phyloP scores from a whole-genome alignment of 192 early-diverging fungal genomes.

The Obelidium mucronatum region DNA sequence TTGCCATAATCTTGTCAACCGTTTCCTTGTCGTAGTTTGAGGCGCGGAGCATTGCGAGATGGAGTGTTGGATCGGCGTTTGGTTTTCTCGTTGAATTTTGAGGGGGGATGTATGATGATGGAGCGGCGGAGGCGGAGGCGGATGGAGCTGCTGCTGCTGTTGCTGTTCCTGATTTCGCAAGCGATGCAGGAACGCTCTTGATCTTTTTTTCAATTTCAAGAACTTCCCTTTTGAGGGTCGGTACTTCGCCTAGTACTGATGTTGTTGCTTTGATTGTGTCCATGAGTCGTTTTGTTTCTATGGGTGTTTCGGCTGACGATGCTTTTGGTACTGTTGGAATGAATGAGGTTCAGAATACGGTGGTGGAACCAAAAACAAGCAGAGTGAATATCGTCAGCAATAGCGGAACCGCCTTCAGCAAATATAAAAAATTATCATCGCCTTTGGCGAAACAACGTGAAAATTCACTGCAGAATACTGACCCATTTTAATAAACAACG shows the following conservation, averaged over 20 bases:
- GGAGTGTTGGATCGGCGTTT: conserved; percentile 26
- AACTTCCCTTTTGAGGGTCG: conserved; percentile 29
- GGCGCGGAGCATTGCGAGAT: conserved; percentile 28
- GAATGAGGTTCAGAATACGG: too few species aligned
- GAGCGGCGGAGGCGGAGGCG: not conserved
- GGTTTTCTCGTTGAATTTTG: conserved; percentile 15
- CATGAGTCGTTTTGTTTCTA: conserved; percentile 30
- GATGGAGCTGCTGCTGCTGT: not conserved
- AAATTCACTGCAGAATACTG: not conserved
- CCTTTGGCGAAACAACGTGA: too few species aligned
- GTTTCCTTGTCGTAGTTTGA: conserved; percentile 11
- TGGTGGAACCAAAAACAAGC: too few species aligned
- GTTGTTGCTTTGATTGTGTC: conserved; percentile 33
- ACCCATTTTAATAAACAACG: conserved; percentile 23
- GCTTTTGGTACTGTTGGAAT: conserved; percentile 28
- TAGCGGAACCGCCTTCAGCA: too few species aligned
- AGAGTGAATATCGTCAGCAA: too few species aligned
- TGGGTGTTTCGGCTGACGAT: not conserved
- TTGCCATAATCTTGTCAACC: conserved; percentile 16
- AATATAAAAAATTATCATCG: not conserved
- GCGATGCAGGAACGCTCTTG: not conserved
- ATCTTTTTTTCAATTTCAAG: conserved; percentile 23
- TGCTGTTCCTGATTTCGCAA: not conserved
- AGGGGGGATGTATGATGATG: not conserved
- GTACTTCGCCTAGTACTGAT: conserved; percentile 25